phyloP scores from a whole-genome alignment of 1,284 basidiomycete species.

The Papiliotrema flavescens region DNA sequence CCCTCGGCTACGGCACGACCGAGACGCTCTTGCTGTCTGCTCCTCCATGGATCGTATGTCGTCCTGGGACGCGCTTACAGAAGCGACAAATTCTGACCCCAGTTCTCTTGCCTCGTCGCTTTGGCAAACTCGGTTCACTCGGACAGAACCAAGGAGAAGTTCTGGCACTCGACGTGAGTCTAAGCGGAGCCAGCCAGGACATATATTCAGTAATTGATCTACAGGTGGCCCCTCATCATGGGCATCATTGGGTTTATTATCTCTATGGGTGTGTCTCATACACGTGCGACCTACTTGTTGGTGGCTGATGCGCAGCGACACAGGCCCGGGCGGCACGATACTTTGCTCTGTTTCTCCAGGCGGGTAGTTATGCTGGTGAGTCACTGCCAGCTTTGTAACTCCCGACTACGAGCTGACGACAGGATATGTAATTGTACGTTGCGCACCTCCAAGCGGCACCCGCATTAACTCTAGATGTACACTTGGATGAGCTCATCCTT shows the following conservation, averaged over 20 bases:
- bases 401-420: too few species aligned
- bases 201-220: too few species aligned
- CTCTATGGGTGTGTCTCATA: constrained; percentile 17
- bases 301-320: constrained; percentile 13
- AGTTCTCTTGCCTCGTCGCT: constrained; percentile 57
- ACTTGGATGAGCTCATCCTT: constrained; percentile 43
- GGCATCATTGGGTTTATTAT: constrained; percentile 43
- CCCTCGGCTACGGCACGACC: constrained; percentile 62
- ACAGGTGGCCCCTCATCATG: constrained; percentile 28
- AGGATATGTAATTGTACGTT: constrained; percentile 19
- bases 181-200: too few species aligned
- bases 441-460: too few species aligned
- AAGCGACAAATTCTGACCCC: too few species aligned
- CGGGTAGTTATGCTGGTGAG: constrained; percentile 35
- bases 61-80: too few species aligned
- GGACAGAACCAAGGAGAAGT: constrained; percentile 56
- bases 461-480: constrained; percentile 11
- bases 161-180: constrained; percentile 58
- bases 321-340: constrained; percentile 41
- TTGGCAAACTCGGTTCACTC: constrained; percentile 64
- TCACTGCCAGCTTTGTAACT: too few species aligned
- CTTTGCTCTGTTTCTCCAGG: constrained; percentile 46
- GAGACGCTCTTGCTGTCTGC: constrained; percentile 64
- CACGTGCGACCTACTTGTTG: too few species aligned
- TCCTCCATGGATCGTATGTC: constrained; percentile 58